Base-by-base conservation (phyloP, 2,329 filamentous ascomycete genomes). In the Ophiosphaerella korrae region DNA sequence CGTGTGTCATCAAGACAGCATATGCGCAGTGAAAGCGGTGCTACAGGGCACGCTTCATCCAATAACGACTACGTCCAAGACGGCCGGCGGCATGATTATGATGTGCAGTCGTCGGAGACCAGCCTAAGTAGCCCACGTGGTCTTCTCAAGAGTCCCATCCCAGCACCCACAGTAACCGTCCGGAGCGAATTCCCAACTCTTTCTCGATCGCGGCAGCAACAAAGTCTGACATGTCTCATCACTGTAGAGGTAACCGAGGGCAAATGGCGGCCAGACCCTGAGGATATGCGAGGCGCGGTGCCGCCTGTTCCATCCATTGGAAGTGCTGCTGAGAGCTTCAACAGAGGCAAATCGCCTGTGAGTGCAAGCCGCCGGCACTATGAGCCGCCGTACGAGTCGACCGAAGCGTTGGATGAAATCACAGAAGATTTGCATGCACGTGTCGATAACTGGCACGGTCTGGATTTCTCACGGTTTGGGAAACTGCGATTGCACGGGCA, bases 391-490 rank as follows among this genome's bases (percentile, higher is more conserved):
- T 90, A 89, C 60, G 90, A 95, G 71, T 83, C 89, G 2, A 80
- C 85, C 2, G 89, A 92, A 41, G 86, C 86, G 5, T 73, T 97
- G 50, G 88, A 94, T 47, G 87, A 93, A 58, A 89, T 94, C 68
- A 95, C 92, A 0, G 90, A 97, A 67, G 90, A 87, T 56, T 77
- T 99, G 51, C 86, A 90, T 50, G 84, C 80, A 39, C 87, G 92
- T n/a, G 94, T 99, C 9, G 94, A 99, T 66, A 97, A 97, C 64
- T 99, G 94, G 94, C 94, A 99, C 71, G 93, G 94, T 0, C 80
- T 99, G 16, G 93, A 97, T 69, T 97, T 97, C 67, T 85, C 86
- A 67, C 85, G 90, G 82, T 99, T 99, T 70, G 94, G 94, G 56
- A 96, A 94, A 70, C 81, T 99, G 59, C 86, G 92, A 29, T 79